A percentile compares a stretch with the other conserved stretches of the same genome.
Conservation (phyloP, 2,329 filamentous ascomycete species). For the Colletotrichum somersetense region DNA sequence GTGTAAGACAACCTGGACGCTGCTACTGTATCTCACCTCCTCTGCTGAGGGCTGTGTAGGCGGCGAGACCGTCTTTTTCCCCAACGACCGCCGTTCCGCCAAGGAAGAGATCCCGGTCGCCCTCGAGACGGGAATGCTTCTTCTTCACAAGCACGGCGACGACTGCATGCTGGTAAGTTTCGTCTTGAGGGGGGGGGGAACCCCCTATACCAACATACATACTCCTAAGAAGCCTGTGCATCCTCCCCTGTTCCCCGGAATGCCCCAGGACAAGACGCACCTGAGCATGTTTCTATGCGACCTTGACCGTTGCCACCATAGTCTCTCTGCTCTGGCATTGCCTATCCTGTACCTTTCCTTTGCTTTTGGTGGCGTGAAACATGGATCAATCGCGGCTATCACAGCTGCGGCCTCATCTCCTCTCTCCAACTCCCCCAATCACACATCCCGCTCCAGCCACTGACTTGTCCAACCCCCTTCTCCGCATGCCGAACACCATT, state of each 20-base stretch:
- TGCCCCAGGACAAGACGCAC: conserved; percentile 8
- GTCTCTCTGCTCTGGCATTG: conserved; percentile 1
- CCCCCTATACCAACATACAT: neutral
- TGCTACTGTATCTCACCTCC: conserved; percentile 86
- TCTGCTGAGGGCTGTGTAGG: conserved; percentile 74
- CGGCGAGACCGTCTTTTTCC: conserved; percentile 94
- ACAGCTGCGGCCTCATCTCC: conserved; percentile 32
- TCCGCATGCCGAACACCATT: conserved; percentile 54
- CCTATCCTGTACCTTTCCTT: conserved; percentile 34
- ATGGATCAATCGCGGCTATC: conserved; percentile 26
- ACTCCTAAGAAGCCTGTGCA: neutral
- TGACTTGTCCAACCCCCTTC: conserved; percentile 20
- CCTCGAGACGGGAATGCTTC: conserved; percentile 85
- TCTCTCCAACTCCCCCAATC: conserved; percentile 3
- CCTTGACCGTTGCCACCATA: conserved; percentile 33
- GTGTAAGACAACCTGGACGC: conserved; percentile 88
- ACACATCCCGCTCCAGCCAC: conserved; percentile 8
- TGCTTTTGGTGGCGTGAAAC: conserved; percentile 34
- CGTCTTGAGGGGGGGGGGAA: neutral
- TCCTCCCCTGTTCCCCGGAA: conserved; percentile 34
- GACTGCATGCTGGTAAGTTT: conserved; percentile 81
- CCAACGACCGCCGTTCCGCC: conserved; percentile 69
- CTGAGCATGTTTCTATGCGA: conserved; percentile 11
- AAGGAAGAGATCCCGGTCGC: conserved; percentile 78
- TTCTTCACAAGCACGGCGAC: conserved; percentile 89